These are phyloP conservation scores for Comarum palustre DNA, from an alignment of 306 rosid genomes.

Conservation along the genomic window DNA sequence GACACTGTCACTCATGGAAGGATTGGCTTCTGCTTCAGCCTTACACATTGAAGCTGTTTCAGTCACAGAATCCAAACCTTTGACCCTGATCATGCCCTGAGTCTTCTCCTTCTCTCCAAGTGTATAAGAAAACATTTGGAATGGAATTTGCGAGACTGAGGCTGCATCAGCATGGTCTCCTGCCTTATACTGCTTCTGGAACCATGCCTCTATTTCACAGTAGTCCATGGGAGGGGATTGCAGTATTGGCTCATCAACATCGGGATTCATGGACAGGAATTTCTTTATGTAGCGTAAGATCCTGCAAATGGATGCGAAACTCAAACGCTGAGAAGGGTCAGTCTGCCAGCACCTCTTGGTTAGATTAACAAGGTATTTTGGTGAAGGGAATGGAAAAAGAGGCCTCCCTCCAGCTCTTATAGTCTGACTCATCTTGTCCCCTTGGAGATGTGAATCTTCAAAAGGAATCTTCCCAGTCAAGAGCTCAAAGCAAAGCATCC, in stretches of 20 bases:
- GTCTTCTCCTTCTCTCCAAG: conserved; percentile 64
- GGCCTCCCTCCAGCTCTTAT: conserved; percentile 89
- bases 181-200: conserved; percentile 40
- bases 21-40: conserved; percentile 31
- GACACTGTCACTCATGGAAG: conserved; percentile 24
- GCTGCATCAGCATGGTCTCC: conserved; percentile 29
- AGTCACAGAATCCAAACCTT: conserved; percentile 30
- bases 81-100: conserved; percentile 27
- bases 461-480: conserved; percentile 89
- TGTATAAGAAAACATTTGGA: conserved; percentile 72
- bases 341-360: conserved; percentile 85
- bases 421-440: conserved; percentile 57
- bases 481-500: conserved; percentile 82
- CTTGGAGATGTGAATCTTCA: conserved; percentile 73
- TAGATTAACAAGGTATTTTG: conserved; percentile 73
- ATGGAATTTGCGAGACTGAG: conserved; percentile 61
- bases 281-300: conserved; percentile 70
- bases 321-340: conserved; percentile 68
- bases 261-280: conserved; percentile 62
- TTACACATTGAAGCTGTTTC: conserved; percentile 19
- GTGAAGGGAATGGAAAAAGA: conserved; percentile 73
- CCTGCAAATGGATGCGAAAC: conserved; percentile 83
- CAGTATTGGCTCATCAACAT: conserved; percentile 37
- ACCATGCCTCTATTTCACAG: conserved; percentile 59
- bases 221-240: conserved; percentile 57